Percentiles rank a stretch among this genome's conserved stretches.
Evolutionary conservation across 2,329 filamentous ascomycete species (phyloP).

Genomic region (Aureobasidium sp.): DNA sequence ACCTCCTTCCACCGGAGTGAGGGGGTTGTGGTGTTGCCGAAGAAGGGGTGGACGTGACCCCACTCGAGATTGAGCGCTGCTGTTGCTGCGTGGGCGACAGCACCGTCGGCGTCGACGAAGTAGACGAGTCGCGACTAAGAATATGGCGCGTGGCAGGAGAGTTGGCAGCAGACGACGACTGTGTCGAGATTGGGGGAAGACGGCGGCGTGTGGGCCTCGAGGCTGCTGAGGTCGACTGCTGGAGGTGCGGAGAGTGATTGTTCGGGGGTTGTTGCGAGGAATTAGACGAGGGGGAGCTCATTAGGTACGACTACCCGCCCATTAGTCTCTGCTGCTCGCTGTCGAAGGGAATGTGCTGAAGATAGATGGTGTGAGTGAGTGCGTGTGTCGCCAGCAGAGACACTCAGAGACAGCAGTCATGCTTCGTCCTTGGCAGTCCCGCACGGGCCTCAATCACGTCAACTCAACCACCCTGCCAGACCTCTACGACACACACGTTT

Average conservation of each 20-base stretch:
- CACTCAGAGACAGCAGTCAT: too few relatives aligned
- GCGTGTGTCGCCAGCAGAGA: constrained; percentile 6
- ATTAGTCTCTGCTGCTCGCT: constrained; percentile 21
- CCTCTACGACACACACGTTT: too few relatives aligned
- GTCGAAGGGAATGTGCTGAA: constrained; percentile 3
- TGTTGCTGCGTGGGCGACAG: constrained; percentile 47
- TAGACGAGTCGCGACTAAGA: constrained; percentile 48
- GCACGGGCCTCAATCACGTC: too few relatives aligned
- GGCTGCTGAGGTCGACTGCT: constrained; percentile 34
- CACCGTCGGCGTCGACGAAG: constrained; percentile 48
- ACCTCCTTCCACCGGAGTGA: constrained; percentile 48
- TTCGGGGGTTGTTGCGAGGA: constrained; percentile 28
- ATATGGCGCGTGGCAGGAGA: constrained; percentile 41
- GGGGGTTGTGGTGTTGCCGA: constrained; percentile 40
- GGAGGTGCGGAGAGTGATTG: constrained; percentile 42
- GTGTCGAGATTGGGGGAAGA: constrained; percentile 52
- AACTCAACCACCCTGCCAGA: too few relatives aligned
- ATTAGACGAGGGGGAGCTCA: constrained; percentile 48
- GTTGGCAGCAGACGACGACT: constrained; percentile 34
- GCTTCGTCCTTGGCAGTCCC: too few relatives aligned
- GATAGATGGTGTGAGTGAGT: neutral
- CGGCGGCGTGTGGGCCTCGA: constrained; percentile 41
- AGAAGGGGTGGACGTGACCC: constrained; percentile 48
- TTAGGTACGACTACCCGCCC: constrained; percentile 34
- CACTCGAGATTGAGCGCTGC: constrained; percentile 48